Percentiles rank a stretch among this genome's conserved stretches.
Evolutionary conservation across 192 early-diverging fungal genomes (phyloP).

Genomic region (Funneliformis geosporum): DNA sequence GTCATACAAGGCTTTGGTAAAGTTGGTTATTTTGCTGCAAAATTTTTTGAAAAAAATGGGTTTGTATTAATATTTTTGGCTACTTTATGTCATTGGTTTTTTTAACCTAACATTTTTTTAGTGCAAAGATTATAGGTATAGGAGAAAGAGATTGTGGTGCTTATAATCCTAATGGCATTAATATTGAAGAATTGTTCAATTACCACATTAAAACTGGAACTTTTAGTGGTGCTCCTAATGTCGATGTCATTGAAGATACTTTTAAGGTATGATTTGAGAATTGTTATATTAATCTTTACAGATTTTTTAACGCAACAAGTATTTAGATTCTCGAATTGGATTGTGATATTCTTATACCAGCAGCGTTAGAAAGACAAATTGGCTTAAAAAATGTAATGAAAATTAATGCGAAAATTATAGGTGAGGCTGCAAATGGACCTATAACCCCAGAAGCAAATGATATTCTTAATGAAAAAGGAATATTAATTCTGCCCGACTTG

Average conservation of each 20-base stretch:
- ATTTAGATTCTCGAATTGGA: constrained; percentile 60
- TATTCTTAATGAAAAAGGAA: constrained; percentile 59
- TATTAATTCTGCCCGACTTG: constrained; percentile 72
- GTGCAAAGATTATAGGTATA: constrained; percentile 76
- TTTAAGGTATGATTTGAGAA: constrained; percentile 36
- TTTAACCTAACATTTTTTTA: not conserved
- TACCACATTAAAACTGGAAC: constrained; percentile 64
- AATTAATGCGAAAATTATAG: constrained; percentile 78
- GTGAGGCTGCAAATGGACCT: constrained; percentile 83
- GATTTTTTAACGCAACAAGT: not conserved
- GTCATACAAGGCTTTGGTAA: constrained; percentile 87
- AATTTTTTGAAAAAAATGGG: constrained; percentile 77
- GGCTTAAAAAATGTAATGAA: constrained; percentile 69
- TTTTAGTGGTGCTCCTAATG: constrained; percentile 65
- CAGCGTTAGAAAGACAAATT: constrained; percentile 81
- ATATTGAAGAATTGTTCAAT: constrained; percentile 67
- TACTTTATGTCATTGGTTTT: not conserved
- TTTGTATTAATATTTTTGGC: constrained; percentile 17
- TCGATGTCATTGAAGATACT: constrained; percentile 60
- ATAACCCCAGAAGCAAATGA: constrained; percentile 75
- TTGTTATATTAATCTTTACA: not conserved
- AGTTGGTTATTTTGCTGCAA: constrained; percentile 81
- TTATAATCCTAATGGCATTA: constrained; percentile 63
- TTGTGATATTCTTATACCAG: constrained; percentile 82
- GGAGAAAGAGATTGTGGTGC: constrained; percentile 70